phyloP scores from a whole-genome alignment of 2,329 filamentous ascomycete genomes.

The Venturia effusa region DNA sequence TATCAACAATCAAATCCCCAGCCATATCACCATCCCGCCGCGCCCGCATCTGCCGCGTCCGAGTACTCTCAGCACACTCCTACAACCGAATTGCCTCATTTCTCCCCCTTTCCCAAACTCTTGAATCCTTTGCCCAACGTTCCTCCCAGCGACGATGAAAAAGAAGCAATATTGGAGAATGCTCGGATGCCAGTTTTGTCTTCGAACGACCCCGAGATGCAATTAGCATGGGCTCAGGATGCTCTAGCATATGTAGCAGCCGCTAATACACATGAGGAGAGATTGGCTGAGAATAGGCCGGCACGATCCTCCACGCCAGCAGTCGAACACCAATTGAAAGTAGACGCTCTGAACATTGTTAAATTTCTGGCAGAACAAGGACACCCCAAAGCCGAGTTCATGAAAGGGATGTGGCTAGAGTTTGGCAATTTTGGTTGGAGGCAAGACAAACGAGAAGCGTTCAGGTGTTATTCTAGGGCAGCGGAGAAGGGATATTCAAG shows the following conservation, averaged over 20 bases:
- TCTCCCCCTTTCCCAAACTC: slow-evolving; percentile 86
- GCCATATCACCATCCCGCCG: slow-evolving; percentile 18
- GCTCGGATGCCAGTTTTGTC: slow-evolving; percentile 75
- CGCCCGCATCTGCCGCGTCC: not conserved
- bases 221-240: slow-evolving; percentile 93
- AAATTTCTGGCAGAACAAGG: slow-evolving; percentile 80
- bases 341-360: slow-evolving; percentile 87
- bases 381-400: slow-evolving; percentile 89
- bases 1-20: slow-evolving; percentile 14
- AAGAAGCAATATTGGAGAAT: slow-evolving; percentile 79
- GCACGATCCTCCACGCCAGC: slow-evolving; percentile 68
- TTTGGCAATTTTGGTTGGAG: slow-evolving; percentile 92
- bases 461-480: slow-evolving; percentile 74
- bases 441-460: slow-evolving; percentile 90
- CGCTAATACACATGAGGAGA: slow-evolving; percentile 62
- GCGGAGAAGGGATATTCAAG: slow-evolving; percentile 76
- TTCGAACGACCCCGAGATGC: slow-evolving; percentile 91
- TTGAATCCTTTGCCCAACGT: slow-evolving; percentile 72
- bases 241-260: slow-evolving; percentile 82
- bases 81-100: slow-evolving; percentile 53
- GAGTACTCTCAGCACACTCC: slow-evolving; percentile 26
- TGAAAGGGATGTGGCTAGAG: slow-evolving; percentile 92
- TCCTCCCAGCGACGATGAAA: slow-evolving; percentile 86
- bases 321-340: slow-evolving; percentile 75
- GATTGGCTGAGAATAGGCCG: slow-evolving; percentile 48